These are phyloP conservation scores for Colletotrichum spaethianum DNA, from an alignment of 2,329 filamentous ascomycete species.

Conservation along the genomic window DNA sequence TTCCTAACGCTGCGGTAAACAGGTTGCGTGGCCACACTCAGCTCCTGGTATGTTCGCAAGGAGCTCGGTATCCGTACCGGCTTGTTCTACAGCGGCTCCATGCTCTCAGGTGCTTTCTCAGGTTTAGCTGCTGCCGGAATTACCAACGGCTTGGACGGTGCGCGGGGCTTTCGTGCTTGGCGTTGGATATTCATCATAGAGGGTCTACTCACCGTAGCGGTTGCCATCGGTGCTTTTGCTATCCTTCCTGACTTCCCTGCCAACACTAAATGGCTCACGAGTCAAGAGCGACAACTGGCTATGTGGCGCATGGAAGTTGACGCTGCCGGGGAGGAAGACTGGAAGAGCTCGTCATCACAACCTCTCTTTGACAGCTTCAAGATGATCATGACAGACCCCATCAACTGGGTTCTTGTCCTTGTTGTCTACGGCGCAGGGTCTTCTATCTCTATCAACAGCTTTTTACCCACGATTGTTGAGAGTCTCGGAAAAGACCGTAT, in stretches of 20 bases:
- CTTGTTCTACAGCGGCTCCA: constrained; percentile 40
- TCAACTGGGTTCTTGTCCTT: constrained; percentile 44
- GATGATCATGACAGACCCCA: constrained; percentile 42
- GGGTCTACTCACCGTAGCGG: constrained; percentile 48
- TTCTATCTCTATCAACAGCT: constrained; percentile 43
- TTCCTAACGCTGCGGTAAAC: neutral
- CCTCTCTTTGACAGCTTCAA: constrained; percentile 43
- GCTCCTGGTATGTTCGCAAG: constrained; percentile 35
- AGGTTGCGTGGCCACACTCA: constrained; percentile 37
- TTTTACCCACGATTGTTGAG: constrained; percentile 45
- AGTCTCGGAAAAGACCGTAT: constrained; percentile 44
- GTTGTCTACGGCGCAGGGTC: constrained; percentile 43
- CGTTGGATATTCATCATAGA: constrained; percentile 67
- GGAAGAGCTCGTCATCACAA: constrained; percentile 40
- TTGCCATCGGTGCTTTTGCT: constrained; percentile 58
- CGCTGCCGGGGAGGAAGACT: constrained; percentile 45
- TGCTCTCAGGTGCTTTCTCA: constrained; percentile 44
- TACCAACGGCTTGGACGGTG: constrained; percentile 38
- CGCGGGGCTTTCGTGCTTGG: constrained; percentile 53
- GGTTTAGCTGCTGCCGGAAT: constrained; percentile 44
- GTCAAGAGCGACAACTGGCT: constrained; percentile 44
- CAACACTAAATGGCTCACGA: constrained; percentile 53
- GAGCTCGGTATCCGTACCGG: constrained; percentile 38
- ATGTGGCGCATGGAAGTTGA: constrained; percentile 43
- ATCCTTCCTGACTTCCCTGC: constrained; percentile 50